These are phyloP conservation scores for Auxenochlorella pyrenoidosa DNA, from an alignment of 139 green algal species.

Conservation along the genomic window DNA sequence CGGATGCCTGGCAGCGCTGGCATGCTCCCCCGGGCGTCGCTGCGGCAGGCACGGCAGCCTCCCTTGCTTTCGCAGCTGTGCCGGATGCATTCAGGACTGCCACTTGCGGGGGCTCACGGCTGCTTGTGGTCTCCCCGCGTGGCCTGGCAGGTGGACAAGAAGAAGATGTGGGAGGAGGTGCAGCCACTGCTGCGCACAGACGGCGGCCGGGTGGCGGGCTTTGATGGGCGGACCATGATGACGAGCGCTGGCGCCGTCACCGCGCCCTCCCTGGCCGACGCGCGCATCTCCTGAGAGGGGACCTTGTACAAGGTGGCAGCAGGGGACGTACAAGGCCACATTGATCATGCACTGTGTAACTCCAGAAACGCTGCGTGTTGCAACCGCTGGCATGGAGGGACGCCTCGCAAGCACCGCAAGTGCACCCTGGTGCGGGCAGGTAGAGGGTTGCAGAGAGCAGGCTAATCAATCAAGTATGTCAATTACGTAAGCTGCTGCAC, in stretches of 20 bases:
- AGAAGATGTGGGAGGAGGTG: constrained; percentile 86
- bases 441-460: too few species aligned
- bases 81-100: neutral
- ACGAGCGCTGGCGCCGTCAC: constrained; percentile 70
- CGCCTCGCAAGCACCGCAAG: too few species aligned
- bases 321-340: too few species aligned
- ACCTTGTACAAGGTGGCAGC: neutral
- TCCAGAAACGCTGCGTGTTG: neutral
- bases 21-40: too few species aligned
- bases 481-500: too few species aligned
- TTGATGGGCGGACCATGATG: constrained; percentile 69
- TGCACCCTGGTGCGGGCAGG: too few species aligned
- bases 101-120: too few species aligned
- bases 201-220: constrained; percentile 49
- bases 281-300: constrained; percentile 67
- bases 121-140: too few species aligned
- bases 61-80: neutral
- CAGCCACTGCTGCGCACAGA: constrained; percentile 73
- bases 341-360: too few species aligned
- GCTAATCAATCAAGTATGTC: too few species aligned
- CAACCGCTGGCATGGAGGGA: neutral
- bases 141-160: constrained; percentile 78
- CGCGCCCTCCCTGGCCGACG: constrained; percentile 52
- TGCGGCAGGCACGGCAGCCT: too few species aligned
- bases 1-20: too few species aligned